A percentile compares a stretch with the other conserved stretches of the same genome.
Evolutionary conservation across 2,329 filamentous ascomycete genomes (phyloP).

Genomic region (Neophaeococcomyces aloes): DNA sequence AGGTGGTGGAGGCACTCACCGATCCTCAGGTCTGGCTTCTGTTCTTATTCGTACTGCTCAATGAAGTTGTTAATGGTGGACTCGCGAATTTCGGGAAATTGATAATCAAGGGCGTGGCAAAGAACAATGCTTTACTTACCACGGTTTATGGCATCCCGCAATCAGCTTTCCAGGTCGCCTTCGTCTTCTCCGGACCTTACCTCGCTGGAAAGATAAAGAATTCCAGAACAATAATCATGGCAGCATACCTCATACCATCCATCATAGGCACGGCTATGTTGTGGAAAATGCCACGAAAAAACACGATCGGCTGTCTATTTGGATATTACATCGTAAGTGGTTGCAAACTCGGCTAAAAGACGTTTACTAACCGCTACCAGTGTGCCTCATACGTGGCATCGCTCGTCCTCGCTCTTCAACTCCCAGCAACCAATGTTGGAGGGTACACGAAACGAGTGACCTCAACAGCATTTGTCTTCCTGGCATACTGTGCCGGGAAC

Average conservation of each 20-base stretch:
- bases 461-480: slow-evolving; percentile 15
- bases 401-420: not conserved
- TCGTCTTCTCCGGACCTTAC: slow-evolving; percentile 43
- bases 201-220: slow-evolving; percentile 43
- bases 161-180: slow-evolving; percentile 45
- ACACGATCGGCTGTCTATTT: slow-evolving; percentile 40
- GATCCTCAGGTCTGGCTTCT: slow-evolving; percentile 53
- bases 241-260: slow-evolving; percentile 42
- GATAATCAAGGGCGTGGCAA: slow-evolving; percentile 27
- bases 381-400: not conserved
- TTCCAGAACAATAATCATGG: slow-evolving; percentile 42
- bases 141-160: slow-evolving; percentile 46
- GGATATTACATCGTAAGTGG: slow-evolving; percentile 42
- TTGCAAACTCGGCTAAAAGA: not conserved
- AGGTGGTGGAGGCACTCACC: slow-evolving; percentile 37
- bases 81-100: not conserved
- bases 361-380: not conserved
- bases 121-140: slow-evolving; percentile 39
- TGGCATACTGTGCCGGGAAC: slow-evolving; percentile 16
- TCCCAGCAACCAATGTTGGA: slow-evolving; percentile 13
- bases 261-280: slow-evolving; percentile 40
- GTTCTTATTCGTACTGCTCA: slow-evolving; percentile 29
- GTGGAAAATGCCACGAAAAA: slow-evolving; percentile 37
- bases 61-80: not conserved
- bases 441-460: slow-evolving; percentile 19